Conservation (phyloP, 2,329 filamentous ascomycete species). For the Fusarium subtropicale region DNA sequence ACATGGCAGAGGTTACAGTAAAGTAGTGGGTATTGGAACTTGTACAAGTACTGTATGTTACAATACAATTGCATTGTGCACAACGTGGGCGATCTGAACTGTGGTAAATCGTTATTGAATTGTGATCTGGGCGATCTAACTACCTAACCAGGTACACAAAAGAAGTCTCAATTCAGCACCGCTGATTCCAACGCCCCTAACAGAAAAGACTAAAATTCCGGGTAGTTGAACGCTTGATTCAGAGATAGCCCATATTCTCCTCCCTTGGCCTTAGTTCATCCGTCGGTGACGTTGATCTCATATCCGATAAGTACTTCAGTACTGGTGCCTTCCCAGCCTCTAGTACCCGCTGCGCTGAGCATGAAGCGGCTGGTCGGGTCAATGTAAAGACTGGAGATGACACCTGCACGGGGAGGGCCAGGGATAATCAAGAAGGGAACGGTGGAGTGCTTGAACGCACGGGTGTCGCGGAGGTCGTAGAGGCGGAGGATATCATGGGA, state of each 20-base stretch:
- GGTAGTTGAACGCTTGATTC: neutral
- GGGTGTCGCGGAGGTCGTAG: slow-evolving; percentile 82
- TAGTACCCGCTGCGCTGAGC: slow-evolving; percentile 89
- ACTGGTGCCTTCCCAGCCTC: slow-evolving; percentile 91
- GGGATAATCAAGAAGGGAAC: slow-evolving; percentile 98
- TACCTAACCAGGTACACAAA: neutral
- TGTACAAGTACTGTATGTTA: slow-evolving; percentile 4
- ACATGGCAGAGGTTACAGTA: neutral
- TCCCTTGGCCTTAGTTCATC: slow-evolving; percentile 1
- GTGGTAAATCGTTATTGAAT: neutral
- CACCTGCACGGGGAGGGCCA: slow-evolving; percentile 83
- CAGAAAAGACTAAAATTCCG: neutral
- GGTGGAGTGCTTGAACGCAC: slow-evolving; percentile 75
- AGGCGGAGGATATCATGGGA: slow-evolving; percentile 93
- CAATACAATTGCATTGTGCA: neutral
- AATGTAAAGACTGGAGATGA: slow-evolving; percentile 86
- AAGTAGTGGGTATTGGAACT: neutral
- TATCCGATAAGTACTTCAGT: slow-evolving; percentile 96
- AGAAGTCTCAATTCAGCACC: neutral
- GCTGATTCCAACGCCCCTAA: slow-evolving; percentile 8
- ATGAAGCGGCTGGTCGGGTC: slow-evolving; percentile 91
- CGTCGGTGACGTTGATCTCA: slow-evolving; percentile 71
- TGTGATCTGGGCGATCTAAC: neutral
- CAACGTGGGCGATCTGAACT: neutral
- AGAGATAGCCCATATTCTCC: neutral